Conservation (phyloP, 1,284 basidiomycete genomes). For the Apiotrichum gamsii region DNA sequence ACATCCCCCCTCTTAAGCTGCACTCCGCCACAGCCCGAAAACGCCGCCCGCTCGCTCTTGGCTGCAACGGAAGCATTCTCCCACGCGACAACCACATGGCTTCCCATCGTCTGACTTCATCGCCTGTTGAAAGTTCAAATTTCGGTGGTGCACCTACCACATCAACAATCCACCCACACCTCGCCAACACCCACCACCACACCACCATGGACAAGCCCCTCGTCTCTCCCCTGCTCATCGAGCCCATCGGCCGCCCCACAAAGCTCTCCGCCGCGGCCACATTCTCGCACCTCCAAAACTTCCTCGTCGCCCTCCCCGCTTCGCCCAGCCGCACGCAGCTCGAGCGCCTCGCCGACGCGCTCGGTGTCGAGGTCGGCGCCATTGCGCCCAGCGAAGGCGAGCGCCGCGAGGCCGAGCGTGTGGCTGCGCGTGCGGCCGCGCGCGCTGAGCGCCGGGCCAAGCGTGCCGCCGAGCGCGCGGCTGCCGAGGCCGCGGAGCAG, state of each 20-base stretch:
- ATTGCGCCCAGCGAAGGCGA: constrained; percentile 36
- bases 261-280: constrained; percentile 26
- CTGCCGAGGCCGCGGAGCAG: constrained; percentile 20
- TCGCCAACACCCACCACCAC: background rate
- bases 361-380: constrained; percentile 41
- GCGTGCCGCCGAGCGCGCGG: constrained; percentile 18
- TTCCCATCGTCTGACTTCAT: too few species aligned
- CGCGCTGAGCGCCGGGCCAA: constrained; percentile 21
- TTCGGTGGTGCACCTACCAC: background rate
- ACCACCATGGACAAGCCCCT: constrained; percentile 41
- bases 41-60: background rate
- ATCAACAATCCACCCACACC: too few species aligned
- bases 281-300: constrained; percentile 30
- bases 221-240: constrained; percentile 38
- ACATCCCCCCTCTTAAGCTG: too few species aligned
- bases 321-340: constrained; percentile 40
- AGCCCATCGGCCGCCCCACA: constrained; percentile 25
- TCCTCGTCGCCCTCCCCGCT: constrained; percentile 24
- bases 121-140: too few species aligned
- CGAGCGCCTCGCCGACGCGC: constrained; percentile 42
- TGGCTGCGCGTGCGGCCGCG: constrained; percentile 20
- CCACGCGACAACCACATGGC: background rate
- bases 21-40: too few species aligned
- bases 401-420: constrained; percentile 28
- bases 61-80: background rate